These are phyloP conservation scores for Coemansia sp. DNA, from an alignment of 192 early-diverging fungal species.

Conservation along the genomic window DNA sequence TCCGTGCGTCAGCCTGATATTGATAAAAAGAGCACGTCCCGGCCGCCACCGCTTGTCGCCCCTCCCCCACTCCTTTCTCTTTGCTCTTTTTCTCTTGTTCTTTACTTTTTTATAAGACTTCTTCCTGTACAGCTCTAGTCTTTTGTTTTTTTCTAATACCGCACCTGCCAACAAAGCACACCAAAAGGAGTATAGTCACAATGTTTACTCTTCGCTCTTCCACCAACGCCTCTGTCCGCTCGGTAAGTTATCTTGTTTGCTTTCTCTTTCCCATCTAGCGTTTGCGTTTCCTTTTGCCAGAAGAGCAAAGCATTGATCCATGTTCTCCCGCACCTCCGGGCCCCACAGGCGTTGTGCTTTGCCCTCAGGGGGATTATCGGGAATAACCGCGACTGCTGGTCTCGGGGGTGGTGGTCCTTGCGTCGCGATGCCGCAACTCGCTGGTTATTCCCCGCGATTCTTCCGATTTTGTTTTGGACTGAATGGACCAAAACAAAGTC, in stretches of 20 bases:
- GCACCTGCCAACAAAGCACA: background rate
- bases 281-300: background rate
- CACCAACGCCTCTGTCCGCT: slow-evolving; percentile 39
- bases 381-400: background rate
- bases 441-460: slow-evolving; percentile 4
- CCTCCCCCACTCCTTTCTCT: background rate
- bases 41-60: background rate
- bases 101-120: background rate
- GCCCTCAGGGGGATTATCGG: background rate
- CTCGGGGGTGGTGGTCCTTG: background rate
- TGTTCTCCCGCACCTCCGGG: background rate
- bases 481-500: background rate
- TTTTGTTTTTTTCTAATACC: background rate
- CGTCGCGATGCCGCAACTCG: background rate
- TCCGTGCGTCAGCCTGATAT: background rate
- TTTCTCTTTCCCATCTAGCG: background rate
- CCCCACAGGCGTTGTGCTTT: too few relatives aligned
- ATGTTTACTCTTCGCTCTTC: slow-evolving; percentile 55
- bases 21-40: background rate
- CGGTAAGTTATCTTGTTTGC: slow-evolving; percentile 39
- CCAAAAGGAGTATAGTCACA: slow-evolving; percentile 6
- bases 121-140: slow-evolving; percentile 8
- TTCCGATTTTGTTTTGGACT: background rate
- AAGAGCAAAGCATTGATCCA: background rate
- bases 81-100: background rate